Percentiles rank a stretch among this genome's conserved stretches.
Evolutionary conservation across 2,329 filamentous ascomycete species (phyloP).

Genomic region (Colletotrichum brevisporum): DNA sequence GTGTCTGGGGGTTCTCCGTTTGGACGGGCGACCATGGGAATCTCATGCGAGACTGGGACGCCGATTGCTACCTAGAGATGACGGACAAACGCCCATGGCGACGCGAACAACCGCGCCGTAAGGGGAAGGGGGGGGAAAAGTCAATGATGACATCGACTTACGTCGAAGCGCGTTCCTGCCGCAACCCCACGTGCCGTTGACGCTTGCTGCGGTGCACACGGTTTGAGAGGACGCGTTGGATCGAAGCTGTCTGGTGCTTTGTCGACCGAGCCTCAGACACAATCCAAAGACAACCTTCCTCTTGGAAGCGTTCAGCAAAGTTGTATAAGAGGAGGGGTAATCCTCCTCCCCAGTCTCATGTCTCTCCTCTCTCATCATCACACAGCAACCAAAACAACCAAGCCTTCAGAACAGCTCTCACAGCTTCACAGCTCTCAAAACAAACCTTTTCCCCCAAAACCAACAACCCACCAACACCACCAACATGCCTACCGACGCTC

Average conservation of each 20-base stretch:
- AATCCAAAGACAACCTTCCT: background rate
- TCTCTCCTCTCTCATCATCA: constrained; percentile 12
- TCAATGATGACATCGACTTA: constrained; percentile 36
- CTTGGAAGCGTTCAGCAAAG: background rate
- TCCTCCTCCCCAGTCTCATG: background rate
- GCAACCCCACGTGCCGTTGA: background rate
- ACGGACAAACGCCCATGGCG: constrained; percentile 1
- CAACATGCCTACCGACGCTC: constrained; percentile 64
- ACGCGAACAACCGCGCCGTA: background rate
- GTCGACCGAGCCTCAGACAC: background rate
- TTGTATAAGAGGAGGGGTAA: constrained; percentile 37
- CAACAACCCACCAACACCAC: constrained; percentile 44
- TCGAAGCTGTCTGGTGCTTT: background rate
- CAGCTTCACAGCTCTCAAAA: background rate
- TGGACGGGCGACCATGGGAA: background rate
- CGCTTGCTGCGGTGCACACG: background rate
- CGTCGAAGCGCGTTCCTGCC: constrained; percentile 2
- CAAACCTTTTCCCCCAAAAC: background rate
- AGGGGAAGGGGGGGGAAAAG: background rate
- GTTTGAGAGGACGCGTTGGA: background rate
- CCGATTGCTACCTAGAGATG: background rate
- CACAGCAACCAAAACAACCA: constrained; percentile 2
- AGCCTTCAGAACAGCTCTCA: background rate
- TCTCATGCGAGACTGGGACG: background rate
- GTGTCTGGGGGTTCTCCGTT: background rate